These are phyloP conservation scores for Aspergillus baeticus DNA, from an alignment of 495 filamentous ascomycete species.

Conservation along the genomic window DNA sequence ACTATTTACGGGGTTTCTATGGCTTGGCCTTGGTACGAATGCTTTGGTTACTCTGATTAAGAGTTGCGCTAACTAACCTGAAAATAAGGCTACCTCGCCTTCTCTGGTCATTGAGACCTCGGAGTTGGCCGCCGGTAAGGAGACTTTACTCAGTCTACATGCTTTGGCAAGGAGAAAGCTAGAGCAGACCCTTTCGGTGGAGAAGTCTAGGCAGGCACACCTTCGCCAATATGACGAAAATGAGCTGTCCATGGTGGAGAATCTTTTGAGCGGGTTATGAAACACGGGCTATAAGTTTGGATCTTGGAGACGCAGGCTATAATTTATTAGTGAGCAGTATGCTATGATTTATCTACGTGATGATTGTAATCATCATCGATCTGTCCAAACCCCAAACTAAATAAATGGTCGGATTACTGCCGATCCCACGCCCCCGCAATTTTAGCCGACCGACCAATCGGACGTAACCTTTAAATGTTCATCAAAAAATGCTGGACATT, in stretches of 20 bases:
- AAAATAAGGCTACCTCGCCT: slow-evolving; percentile 11
- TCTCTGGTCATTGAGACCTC: slow-evolving; percentile 6
- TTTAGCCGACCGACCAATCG: no score
- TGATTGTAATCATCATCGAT: no score
- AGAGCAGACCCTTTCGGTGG: slow-evolving; percentile 66
- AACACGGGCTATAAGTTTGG: no score
- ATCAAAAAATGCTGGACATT: no score
- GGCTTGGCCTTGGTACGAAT: slow-evolving; percentile 76
- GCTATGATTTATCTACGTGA: no score
- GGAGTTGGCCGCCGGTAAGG: slow-evolving; percentile 31
- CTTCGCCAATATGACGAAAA: slow-evolving; percentile 67
- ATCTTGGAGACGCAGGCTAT: no score
- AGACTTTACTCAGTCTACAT: slow-evolving; percentile 66
- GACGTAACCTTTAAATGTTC: no score
- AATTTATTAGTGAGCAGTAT: no score
- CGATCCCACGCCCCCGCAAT: no score
- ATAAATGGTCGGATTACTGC: no score
- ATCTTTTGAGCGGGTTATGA: slow-evolving; percentile 34
- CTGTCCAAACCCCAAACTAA: no score
- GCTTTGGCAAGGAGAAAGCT: slow-evolving; percentile 71
- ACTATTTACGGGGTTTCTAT: slow-evolving; percentile 89
- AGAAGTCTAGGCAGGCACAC: slow-evolving; percentile 52
- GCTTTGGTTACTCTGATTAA: neutral
- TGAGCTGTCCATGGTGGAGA: slow-evolving; percentile 76
- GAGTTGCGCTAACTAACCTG: neutral